Evolutionary conservation across 2,329 filamentous ascomycete species (phyloP), one percentile per base, ranked within the genome.

Genomic region (Monosporascus sp.): DNA sequence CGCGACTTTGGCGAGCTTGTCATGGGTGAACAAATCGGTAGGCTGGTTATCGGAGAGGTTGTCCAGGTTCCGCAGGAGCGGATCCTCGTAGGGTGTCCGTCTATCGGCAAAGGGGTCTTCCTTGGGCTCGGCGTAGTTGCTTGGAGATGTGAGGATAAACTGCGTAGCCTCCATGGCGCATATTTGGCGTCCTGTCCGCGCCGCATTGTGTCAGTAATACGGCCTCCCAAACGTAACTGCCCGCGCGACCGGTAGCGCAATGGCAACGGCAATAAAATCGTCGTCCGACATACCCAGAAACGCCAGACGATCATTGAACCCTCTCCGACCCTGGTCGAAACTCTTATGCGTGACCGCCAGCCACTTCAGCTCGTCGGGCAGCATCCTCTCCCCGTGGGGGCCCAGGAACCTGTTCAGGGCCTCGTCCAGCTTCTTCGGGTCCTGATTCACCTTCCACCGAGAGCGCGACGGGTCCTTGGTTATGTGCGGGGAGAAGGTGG

Each of bases 341-440:
- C 91, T 97, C 82, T 97, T 97, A 72, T 97, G 94, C 60, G 94
- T 99, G 52, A 99, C 84, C 31, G 92, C 92, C 65, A 97, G 77
- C 94, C 94, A 99, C 75, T 97, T 97, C 57, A 94, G 79, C 74
- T 99, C 93, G 17, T 97, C 92, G 2, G 88, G 86, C 54, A 99
- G 78, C 69, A 94, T 70, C 62, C 80, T 82, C 61, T 88, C 82
- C 53, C 89, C 89, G 46, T 81, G 84, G 47, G 77, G 77, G 6
- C 92, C 93, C 52, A 97, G 74, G 61, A 97, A 81, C 51, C 78
- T 78, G 60, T 81, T 78, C 71, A 97, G 96, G 70, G 91, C 88
- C 48, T 81, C 77, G 68, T 97, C 88, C 52, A 99, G 77, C 65
- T 78, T 78, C 60, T 76, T 78, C 9, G 89, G 89, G 65, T 92